Evolutionary conservation across 1,139 yeast species (phyloP), one percentile per base, ranked within the genome.

Genomic region (Pichia sp.): DNA sequence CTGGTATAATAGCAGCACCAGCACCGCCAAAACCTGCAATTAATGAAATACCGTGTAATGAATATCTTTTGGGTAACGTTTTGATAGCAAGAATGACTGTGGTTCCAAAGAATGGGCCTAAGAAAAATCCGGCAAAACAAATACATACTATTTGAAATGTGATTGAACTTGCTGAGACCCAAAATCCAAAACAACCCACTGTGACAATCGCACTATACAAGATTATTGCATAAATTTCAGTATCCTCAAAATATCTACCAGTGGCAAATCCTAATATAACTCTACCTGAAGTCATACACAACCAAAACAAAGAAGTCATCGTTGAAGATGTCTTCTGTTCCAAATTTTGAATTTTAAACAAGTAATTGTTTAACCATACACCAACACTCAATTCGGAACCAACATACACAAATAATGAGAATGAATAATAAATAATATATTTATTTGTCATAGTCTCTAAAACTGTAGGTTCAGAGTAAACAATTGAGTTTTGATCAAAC

Each of bases 21-120:
- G 84, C 80, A 5, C 90, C 89, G 6, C 94, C 94, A 53, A 86
- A 65, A 0, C 95, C 89, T 47, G 90, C 81, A 23, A 84, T 78
- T 46, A 85, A 72, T 0, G 95, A 94, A 7, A 87, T 73, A 0
- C 89, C 92, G 9, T 79, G 68, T 11, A 85, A 77, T 51, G 85
- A 88, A 48, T 74, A 67, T 43, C 73, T 72, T 25, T 69, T 66
- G 0, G 95, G 95, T 40, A 87, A 64, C 2, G 80, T 68, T 44
- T 80, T 78, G 45, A 85, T 66, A 6, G 88, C 72, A 7, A 85
- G 74, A 13, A 85, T 77, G 47, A 85, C 79, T 0, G 85, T 78
- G 11, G 92, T 81, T 0, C 95, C 92, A 65, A 83, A 87, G 7
- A 85, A 69, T 1, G 96, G 96, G 0, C 96, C 96, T 29, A 84